Evolutionary conservation across 768 basidiomycete species (phyloP).

Genomic region (Agrocybe pediades): DNA sequence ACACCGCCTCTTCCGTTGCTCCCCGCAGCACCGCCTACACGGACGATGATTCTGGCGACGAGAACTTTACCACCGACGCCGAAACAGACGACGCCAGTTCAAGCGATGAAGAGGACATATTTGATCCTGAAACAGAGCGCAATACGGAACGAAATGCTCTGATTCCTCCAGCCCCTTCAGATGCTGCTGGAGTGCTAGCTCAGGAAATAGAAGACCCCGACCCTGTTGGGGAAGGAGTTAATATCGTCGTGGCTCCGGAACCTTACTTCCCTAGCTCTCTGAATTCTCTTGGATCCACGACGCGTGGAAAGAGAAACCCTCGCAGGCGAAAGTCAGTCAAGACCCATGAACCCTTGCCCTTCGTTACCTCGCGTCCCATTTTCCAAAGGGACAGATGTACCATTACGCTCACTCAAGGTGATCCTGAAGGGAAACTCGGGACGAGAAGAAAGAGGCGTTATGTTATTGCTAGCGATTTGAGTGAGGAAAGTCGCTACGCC

Average conservation of each 20-base stretch:
- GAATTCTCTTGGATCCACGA: conserved; percentile 40
- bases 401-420: conserved; percentile 85
- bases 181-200: conserved; percentile 28
- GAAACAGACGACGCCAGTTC: conserved; percentile 63
- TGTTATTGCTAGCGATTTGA: conserved; percentile 91
- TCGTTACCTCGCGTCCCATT: conserved; percentile 72
- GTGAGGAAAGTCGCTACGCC: conserved; percentile 92
- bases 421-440: conserved; percentile 60
- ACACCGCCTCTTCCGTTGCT: conserved; percentile 53
- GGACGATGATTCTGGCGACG: conserved; percentile 67
- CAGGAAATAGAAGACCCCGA: conserved; percentile 70
- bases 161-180: conserved; percentile 31
- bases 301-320: conserved; percentile 43
- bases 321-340: conserved; percentile 64
- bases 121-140: conserved; percentile 81
- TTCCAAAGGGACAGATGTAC: conserved; percentile 94
- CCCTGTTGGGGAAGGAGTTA: conserved; percentile 90
- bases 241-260: conserved; percentile 82
- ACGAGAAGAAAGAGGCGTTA: conserved; percentile 68
- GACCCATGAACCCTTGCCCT: conserved; percentile 62
- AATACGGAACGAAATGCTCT: conserved; percentile 88
- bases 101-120: conserved; percentile 54
- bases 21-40: conserved; percentile 67
- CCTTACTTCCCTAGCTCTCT: conserved; percentile 81
- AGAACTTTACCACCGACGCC: conserved; percentile 49